Evolutionary conservation across 2,329 filamentous ascomycete species (phyloP).

Genomic region (Verticillium longisporum): DNA sequence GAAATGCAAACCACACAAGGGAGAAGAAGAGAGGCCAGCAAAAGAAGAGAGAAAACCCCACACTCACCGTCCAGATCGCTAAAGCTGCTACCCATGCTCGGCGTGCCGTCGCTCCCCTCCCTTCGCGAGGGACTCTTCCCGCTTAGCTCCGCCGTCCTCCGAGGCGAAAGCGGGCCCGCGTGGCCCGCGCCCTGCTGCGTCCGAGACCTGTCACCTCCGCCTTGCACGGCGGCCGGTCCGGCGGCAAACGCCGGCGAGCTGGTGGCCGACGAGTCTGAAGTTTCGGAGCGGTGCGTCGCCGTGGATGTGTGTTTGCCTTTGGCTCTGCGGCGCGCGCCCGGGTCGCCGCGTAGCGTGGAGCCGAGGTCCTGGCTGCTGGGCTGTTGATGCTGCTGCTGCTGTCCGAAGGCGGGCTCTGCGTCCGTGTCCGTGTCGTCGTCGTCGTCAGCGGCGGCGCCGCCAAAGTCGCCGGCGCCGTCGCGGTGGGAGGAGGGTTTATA

Average conservation of each 20-base stretch:
- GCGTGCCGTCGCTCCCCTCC: slow-evolving; percentile 65
- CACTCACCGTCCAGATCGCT: slow-evolving; percentile 70
- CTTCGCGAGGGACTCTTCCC: slow-evolving; percentile 45
- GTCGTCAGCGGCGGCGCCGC: slow-evolving; percentile 37
- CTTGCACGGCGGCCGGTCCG: slow-evolving; percentile 15
- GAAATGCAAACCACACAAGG: no score
- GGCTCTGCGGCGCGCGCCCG: slow-evolving; percentile 21
- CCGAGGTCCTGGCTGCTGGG: slow-evolving; percentile 37
- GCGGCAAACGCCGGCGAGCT: slow-evolving; percentile 39
- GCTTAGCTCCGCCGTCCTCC: slow-evolving; percentile 51
- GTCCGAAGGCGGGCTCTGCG: slow-evolving; percentile 49
- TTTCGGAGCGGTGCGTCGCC: slow-evolving; percentile 40
- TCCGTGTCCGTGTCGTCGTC: slow-evolving; percentile 39
- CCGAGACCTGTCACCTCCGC: slow-evolving; percentile 21
- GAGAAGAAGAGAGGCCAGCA: no score
- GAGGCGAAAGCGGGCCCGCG: slow-evolving; percentile 46
- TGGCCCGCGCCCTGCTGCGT: slow-evolving; percentile 11
- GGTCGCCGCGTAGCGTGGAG: slow-evolving; percentile 45
- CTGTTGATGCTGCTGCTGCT: slow-evolving; percentile 25
- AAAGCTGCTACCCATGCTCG: slow-evolving; percentile 79
- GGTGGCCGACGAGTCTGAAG: slow-evolving; percentile 53
- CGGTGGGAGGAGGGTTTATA: slow-evolving; percentile 25
- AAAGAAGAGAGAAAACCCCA: neutral
- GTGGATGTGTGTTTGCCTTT: slow-evolving; percentile 20
- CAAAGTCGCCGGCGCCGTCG: slow-evolving; percentile 5